Conservation (phyloP, 768 basidiomycete species). For the Daedaleopsis sinensis region DNA sequence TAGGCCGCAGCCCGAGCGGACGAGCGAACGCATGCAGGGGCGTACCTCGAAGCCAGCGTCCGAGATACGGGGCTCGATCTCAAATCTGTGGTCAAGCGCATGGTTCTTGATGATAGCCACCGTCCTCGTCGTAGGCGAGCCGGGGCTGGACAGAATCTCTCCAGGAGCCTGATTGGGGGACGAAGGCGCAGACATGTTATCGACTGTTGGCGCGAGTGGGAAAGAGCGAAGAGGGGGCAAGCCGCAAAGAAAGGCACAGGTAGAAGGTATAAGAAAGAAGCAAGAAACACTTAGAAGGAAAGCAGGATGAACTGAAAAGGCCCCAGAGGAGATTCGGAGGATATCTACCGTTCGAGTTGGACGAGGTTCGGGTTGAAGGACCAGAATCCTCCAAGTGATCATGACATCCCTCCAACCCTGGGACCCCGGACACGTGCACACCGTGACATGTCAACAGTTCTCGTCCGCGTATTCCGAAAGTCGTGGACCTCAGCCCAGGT, state of each 20-base stretch:
- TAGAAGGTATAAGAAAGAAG: neutral
- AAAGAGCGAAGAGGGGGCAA: neutral
- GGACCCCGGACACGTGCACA: conserved; percentile 1
- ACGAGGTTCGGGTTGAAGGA: conserved; percentile 9
- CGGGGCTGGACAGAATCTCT: conserved; percentile 15
- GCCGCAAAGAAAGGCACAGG: neutral
- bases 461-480: too few species aligned
- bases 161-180: conserved; percentile 17
- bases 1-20: too few species aligned
- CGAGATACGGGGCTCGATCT: conserved; percentile 78
- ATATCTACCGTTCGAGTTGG: conserved; percentile 20
- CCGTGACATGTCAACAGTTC: neutral
- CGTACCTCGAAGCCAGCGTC: conserved; percentile 83
- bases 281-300: conserved; percentile 9
- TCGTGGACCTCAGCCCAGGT: neutral
- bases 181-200: conserved; percentile 20
- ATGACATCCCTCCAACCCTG: neutral
- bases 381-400: neutral
- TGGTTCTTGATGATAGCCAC: conserved; percentile 86
- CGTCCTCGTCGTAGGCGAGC: conserved; percentile 50
- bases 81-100: conserved; percentile 72
- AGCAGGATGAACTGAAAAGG: conserved; percentile 19
- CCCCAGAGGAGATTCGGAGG: conserved; percentile 12
- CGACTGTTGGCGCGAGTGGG: neutral
- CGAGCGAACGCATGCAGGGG: neutral